Evolutionary conservation across 2,329 filamentous ascomycete species (phyloP).

Genomic region (Penicillium sp.): DNA sequence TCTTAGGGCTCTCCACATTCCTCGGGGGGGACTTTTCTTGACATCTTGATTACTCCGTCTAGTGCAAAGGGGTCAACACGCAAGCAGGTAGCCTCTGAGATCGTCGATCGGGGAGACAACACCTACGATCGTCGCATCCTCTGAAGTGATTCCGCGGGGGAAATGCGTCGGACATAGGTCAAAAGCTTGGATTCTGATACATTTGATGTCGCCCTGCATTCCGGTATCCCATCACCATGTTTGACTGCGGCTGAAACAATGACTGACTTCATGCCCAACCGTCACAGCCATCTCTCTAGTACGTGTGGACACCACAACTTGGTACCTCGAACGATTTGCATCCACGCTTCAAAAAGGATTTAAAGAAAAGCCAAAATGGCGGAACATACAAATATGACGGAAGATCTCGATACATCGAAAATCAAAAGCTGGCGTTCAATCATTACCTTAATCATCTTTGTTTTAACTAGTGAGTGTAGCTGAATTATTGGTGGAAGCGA

Average conservation of each 20-base stretch:
- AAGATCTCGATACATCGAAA: constrained; percentile 51
- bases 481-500: not conserved
- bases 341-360: not conserved
- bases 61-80: not conserved
- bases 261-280: constrained; percentile 4
- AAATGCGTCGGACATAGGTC: not conserved
- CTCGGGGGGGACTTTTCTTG: not conserved
- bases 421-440: constrained; percentile 71
- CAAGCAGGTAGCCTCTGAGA: not conserved
- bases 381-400: constrained; percentile 22
- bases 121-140: not conserved
- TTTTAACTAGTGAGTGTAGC: constrained; percentile 65
- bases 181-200: not conserved
- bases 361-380: not conserved
- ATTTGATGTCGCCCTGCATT: constrained; percentile 7
- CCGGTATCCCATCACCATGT: constrained; percentile 9
- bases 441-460: constrained; percentile 67
- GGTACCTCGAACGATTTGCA: not conserved
- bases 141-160: not conserved
- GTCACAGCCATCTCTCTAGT: not conserved
- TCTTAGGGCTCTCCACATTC: not conserved
- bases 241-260: not conserved
- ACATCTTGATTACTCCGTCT: not conserved
- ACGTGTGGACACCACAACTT: not conserved
- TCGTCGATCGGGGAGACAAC: not conserved